Evolutionary conservation across 129 eudicot genomes (phyloP).

Genomic region (Flaveria robusta): DNA sequence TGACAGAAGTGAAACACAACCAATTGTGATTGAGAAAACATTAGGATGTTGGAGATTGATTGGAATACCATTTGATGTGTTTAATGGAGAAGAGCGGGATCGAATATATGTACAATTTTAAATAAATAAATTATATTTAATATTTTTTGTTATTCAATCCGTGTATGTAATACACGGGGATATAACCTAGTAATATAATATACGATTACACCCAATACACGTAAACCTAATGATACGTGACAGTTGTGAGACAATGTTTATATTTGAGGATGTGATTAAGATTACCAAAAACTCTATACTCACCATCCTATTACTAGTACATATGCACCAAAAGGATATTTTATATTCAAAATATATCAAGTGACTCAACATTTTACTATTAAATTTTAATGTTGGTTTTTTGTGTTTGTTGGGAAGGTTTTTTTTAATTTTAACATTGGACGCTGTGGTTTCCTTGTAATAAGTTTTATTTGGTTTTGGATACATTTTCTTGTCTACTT

Average conservation of each 20-base stretch:
- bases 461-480: constrained; percentile 25
- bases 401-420: not conserved
- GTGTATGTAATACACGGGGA: no score
- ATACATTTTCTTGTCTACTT: constrained; percentile 20
- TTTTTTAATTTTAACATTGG: constrained; percentile 3
- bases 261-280: no score
- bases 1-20: no score
- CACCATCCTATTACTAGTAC: not conserved
- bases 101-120: no score
- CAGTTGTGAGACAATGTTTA: no score
- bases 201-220: not conserved
- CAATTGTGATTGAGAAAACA: no score
- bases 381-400: not conserved
- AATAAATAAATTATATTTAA: no score
- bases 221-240: not conserved
- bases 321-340: not conserved
- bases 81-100: no score
- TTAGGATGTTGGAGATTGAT: no score
- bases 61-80: no score
- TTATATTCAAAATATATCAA: not conserved
- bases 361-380: not conserved
- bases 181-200: not conserved
- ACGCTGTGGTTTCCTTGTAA: constrained; percentile 18
- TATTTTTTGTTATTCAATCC: no score
- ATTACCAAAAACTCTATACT: no score